Evolutionary conservation across 2,329 filamentous ascomycete species (phyloP).

Genomic region (Penicillium fuscoglaucum): DNA sequence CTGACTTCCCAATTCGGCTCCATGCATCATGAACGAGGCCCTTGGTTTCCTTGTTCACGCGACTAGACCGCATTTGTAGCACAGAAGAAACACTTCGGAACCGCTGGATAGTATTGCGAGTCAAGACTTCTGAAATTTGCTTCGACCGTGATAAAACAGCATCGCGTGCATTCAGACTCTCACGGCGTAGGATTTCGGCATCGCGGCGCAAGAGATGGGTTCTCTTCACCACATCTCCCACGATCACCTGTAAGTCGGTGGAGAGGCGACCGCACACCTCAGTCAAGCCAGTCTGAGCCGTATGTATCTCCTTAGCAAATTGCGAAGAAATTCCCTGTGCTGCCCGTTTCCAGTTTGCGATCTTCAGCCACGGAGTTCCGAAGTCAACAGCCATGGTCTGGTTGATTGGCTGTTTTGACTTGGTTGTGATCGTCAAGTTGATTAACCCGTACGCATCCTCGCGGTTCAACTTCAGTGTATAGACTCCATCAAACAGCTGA

Average conservation of each 20-base stretch:
- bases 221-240: conserved; percentile 40
- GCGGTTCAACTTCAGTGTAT: conserved; percentile 52
- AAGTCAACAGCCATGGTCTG: conserved; percentile 45
- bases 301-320: conserved; percentile 38
- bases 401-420: conserved; percentile 36
- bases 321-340: conserved; percentile 39
- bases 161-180: conserved; percentile 28
- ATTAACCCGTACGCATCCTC: conserved; percentile 52
- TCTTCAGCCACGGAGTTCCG: conserved; percentile 50
- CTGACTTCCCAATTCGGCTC: conserved; percentile 28
- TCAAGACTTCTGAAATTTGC: conserved; percentile 36
- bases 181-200: conserved; percentile 27
- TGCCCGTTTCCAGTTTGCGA: conserved; percentile 48
- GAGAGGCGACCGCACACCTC: conserved; percentile 41
- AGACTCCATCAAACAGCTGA: conserved; percentile 55
- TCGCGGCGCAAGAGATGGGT: conserved; percentile 37
- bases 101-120: conserved; percentile 33
- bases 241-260: conserved; percentile 40
- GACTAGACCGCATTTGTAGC: conserved; percentile 33
- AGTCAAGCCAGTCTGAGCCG: conserved; percentile 40
- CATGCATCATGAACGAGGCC: conserved; percentile 32
- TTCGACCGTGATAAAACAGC: conserved; percentile 35
- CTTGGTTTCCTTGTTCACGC: conserved; percentile 30
- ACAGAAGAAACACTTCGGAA: conserved; percentile 34
- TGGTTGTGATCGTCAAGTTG: conserved; percentile 49